These are phyloP conservation scores for Sclerotinia subarctica DNA, from an alignment of 2,329 filamentous ascomycete genomes.

Conservation along the genomic window DNA sequence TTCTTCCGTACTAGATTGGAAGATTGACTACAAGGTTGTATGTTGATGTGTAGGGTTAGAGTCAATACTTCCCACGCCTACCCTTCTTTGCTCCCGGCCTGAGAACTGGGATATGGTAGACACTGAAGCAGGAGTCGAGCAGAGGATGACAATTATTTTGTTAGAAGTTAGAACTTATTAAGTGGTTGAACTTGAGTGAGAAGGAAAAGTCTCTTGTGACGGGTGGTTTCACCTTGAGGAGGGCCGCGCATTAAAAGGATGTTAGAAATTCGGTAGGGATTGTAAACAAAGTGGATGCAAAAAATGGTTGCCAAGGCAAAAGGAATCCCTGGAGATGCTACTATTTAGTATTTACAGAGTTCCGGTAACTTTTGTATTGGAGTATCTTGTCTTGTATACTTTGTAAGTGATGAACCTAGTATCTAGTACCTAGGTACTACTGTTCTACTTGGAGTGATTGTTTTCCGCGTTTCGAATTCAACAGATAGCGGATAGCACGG, in stretches of 20 bases:
- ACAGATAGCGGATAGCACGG: background rate
- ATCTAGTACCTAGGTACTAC: too few relatives aligned
- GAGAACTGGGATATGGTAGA: background rate
- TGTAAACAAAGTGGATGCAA: background rate
- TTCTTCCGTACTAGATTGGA: background rate
- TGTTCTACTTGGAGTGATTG: too few relatives aligned
- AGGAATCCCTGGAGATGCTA: background rate
- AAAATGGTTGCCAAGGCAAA: conserved; percentile 5
- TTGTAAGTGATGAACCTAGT: background rate
- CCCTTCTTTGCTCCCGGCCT: background rate
- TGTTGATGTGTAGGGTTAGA: background rate
- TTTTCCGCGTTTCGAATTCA: too few relatives aligned
- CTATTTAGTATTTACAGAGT: too few relatives aligned
- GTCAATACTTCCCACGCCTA: background rate
- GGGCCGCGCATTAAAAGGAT: conserved; percentile 11
- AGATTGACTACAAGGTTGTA: background rate
- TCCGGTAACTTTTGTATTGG: too few relatives aligned
- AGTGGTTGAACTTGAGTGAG: background rate
- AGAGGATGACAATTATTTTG: background rate
- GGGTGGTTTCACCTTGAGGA: conserved; percentile 9
- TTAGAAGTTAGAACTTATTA: background rate
- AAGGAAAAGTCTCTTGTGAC: background rate
- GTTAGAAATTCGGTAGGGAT: conserved; percentile 3
- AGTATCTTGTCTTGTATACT: background rate
- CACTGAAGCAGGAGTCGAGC: background rate